Base-by-base conservation (phyloP, 441 rosid genomes). In the Pelargonium citronellum region DNA sequence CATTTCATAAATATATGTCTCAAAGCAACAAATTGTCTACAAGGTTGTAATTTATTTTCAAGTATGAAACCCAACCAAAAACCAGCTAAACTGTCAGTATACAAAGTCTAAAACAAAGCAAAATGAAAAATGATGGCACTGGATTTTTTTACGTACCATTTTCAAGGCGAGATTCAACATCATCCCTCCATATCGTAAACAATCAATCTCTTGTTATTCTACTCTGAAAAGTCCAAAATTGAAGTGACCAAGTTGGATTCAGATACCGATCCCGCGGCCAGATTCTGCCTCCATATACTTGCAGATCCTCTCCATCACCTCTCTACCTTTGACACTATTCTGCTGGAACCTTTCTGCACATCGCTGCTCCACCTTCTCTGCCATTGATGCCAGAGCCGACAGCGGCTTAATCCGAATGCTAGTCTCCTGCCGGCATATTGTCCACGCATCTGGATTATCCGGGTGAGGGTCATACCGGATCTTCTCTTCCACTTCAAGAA, bases 271-370 rank as follows among this genome's bases (percentile, higher is more conserved):
- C 1, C 84, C 88, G 34, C 24, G 24, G 24, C 88, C 72, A 43
- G 96, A 85, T 83, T 91, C 97, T 55, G 95, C 90, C 81, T 94
- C 99, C 63, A 91, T 92, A 84, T 90, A 94, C 85, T 85, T 90
- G 68, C 99, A 94, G 68, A 94, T 94, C 76, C 90, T 89, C 80
- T 94, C 99, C 99, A 88, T 94, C 22, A 91, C 99, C 75, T 94
- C 96, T 75, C 97, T 77, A 30, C 99, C 94, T 81, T 94, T 94
- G 0, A 78, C 81, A 71, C 99, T 91, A 70, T 94, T 94, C 81
- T 91, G 99, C 91, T 87, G 80, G 79, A 94, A 94, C 78, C 80
- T 89, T 71, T 90, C 97, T 0, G 90, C 97, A 68, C 97, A 94
- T 30, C 84, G 77, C 68, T 90, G 97, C 76, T 94, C 96, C 53